A percentile compares a stretch with the other conserved stretches of the same genome.
Conservation (phyloP, 2,329 filamentous ascomycete genomes). For the Cercospora sp. region DNA sequence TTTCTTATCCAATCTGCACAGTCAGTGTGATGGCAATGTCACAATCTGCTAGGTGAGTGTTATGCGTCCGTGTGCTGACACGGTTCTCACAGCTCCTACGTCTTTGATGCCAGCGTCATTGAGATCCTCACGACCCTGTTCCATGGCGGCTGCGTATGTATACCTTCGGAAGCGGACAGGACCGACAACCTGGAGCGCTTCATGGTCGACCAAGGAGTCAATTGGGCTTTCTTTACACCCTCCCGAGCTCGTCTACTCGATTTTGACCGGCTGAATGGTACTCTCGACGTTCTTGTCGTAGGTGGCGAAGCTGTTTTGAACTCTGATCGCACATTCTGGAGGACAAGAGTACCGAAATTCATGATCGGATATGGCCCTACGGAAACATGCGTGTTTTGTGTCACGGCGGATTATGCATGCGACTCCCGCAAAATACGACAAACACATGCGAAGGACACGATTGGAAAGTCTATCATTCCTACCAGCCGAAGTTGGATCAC, state of each 20-base stretch:
- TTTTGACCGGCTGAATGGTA: neutral
- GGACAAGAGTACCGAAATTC: neutral
- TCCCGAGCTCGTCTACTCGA: neutral
- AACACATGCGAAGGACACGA: neutral
- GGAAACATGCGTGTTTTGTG: neutral
- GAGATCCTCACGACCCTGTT: conserved; percentile 13
- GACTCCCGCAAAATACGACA: neutral
- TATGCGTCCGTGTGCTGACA: neutral
- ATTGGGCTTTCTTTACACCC: neutral
- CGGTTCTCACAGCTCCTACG: neutral
- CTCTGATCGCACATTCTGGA: neutral
- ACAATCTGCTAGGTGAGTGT: too few relatives aligned
- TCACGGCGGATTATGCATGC: neutral
- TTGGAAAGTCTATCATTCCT: neutral
- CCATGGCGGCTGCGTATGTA: conserved; percentile 13
- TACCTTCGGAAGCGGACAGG: neutral
- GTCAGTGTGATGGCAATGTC: too few relatives aligned
- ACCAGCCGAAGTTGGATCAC: neutral
- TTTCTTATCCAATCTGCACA: neutral
- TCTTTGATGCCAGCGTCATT: neutral
- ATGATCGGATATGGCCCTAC: neutral
- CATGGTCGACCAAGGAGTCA: neutral
- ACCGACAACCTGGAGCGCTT: neutral
- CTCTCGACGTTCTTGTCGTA: neutral
- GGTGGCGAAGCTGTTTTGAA: neutral